Percentiles rank a stretch among this genome's conserved stretches.
Evolutionary conservation across 139 green algal genomes (phyloP).

Genomic region (Asterochloris erici): DNA sequence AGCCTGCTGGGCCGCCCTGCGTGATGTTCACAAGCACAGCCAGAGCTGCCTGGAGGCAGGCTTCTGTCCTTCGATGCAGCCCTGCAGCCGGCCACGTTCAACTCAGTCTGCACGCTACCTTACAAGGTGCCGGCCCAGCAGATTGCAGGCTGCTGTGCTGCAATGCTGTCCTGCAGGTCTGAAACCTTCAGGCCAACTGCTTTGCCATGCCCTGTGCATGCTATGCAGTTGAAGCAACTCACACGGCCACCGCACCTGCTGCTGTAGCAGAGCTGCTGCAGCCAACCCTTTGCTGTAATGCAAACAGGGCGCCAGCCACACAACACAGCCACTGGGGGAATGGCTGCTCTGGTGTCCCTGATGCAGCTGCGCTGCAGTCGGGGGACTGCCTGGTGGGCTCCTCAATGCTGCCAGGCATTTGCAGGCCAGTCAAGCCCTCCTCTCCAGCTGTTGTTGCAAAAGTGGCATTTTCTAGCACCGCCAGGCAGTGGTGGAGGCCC

Average conservation of each 20-base stretch:
- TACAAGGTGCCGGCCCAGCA: not conserved
- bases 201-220: no score
- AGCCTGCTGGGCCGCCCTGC: slow-evolving; percentile 54
- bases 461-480: slow-evolving; percentile 65
- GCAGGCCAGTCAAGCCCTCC: slow-evolving; percentile 26
- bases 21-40: slow-evolving; percentile 75
- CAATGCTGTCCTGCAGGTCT: no score
- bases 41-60: slow-evolving; percentile 23
- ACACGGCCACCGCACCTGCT: no score
- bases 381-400: slow-evolving; percentile 1
- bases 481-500: slow-evolving; percentile 34
- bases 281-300: slow-evolving; percentile 19
- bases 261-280: slow-evolving; percentile 5
- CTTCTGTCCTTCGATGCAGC: no score
- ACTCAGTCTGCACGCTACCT: not conserved
- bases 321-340: slow-evolving; percentile 14
- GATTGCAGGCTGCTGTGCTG: not conserved
- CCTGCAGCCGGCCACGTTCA: not conserved
- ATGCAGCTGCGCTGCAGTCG: slow-evolving; percentile 15
- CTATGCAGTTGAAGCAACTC: no score
- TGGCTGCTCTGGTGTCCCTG: not conserved
- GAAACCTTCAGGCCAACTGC: no score
- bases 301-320: not conserved
- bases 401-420: slow-evolving; percentile 14
- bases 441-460: slow-evolving; percentile 66